phyloP scores from a whole-genome alignment of 2,329 filamentous ascomycete genomes.

The Microcyclosporella mali region DNA sequence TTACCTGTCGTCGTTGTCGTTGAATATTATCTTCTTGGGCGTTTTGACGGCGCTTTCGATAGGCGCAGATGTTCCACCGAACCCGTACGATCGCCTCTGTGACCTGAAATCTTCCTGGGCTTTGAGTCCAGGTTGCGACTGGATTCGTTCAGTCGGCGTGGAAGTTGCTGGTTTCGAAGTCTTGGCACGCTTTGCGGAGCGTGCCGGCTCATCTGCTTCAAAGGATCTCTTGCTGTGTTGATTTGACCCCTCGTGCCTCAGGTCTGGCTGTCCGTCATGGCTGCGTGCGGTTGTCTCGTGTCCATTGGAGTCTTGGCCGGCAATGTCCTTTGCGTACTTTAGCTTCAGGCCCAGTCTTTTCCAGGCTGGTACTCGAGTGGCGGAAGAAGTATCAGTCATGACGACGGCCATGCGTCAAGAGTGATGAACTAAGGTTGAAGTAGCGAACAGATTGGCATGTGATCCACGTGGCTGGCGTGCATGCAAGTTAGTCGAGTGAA shows the following conservation, averaged over 20 bases:
- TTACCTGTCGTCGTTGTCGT: constrained; percentile 11
- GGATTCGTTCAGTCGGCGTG: too few species aligned
- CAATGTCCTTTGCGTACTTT: constrained; percentile 45
- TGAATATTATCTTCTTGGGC: constrained; percentile 18
- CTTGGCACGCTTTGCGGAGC: constrained; percentile 11
- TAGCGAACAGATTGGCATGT: too few species aligned
- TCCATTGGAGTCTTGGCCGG: constrained; percentile 9
- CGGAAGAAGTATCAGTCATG: constrained; percentile 5
- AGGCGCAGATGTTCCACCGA: neutral
- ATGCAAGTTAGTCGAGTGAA: too few species aligned
- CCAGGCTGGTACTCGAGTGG: constrained; percentile 48
- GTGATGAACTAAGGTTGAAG: neutral
- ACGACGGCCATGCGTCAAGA: neutral
- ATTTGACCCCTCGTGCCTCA: neutral
- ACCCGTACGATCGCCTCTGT: too few species aligned
- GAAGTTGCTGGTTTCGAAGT: neutral
- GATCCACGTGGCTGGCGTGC: too few species aligned
- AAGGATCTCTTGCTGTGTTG: constrained; percentile 6
- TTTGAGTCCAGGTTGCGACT: too few species aligned
- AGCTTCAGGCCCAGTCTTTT: constrained; percentile 55
- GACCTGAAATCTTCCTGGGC: too few species aligned
- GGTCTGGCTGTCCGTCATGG: neutral
- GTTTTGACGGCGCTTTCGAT: neutral
- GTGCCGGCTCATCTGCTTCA: constrained; percentile 4
- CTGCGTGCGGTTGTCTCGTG: neutral